Conservation (phyloP, 352 stramenopile genomes). For the Globisporangium parvum region DNA sequence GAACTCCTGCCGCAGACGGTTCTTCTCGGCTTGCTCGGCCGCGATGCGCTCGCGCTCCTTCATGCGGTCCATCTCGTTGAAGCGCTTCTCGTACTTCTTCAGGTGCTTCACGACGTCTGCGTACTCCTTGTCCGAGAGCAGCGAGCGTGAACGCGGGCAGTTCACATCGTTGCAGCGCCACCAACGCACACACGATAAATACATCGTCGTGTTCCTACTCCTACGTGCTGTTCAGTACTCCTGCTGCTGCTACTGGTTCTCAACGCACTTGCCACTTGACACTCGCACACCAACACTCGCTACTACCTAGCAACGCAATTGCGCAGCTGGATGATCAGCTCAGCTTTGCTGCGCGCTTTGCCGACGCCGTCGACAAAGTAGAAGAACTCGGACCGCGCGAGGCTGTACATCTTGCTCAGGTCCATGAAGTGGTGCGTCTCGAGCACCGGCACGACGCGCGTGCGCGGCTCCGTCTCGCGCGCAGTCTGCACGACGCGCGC, state of each 20-base stretch:
- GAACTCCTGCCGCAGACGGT: conserved; percentile 65
- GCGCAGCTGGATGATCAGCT: conserved; percentile 38
- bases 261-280: too few species aligned
- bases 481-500: conserved; percentile 31
- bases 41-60: conserved; percentile 76
- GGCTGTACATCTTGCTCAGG: conserved; percentile 71
- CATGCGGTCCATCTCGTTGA: conserved; percentile 82
- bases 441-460: conserved; percentile 48
- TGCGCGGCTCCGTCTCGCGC: conserved; percentile 16
- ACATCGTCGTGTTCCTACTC: too few species aligned
- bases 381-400: conserved; percentile 57
- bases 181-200: too few species aligned
- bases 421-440: conserved; percentile 56
- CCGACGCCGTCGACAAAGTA: conserved; percentile 58
- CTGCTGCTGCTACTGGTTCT: too few species aligned
- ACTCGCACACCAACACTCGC: too few species aligned
- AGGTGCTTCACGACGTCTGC: conserved; percentile 95
- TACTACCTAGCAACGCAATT: conserved; percentile 2
- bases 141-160: conserved; percentile 28
- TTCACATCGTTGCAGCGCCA: too few species aligned
- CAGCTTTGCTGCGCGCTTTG: conserved; percentile 25
- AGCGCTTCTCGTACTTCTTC: conserved; percentile 94
- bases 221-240: too few species aligned
- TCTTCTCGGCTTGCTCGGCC: conserved; percentile 61
- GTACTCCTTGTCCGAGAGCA: conserved; percentile 92